Base-by-base conservation (phyloP, 1,284 basidiomycete genomes). In the Ganoderma lucidum region DNA sequence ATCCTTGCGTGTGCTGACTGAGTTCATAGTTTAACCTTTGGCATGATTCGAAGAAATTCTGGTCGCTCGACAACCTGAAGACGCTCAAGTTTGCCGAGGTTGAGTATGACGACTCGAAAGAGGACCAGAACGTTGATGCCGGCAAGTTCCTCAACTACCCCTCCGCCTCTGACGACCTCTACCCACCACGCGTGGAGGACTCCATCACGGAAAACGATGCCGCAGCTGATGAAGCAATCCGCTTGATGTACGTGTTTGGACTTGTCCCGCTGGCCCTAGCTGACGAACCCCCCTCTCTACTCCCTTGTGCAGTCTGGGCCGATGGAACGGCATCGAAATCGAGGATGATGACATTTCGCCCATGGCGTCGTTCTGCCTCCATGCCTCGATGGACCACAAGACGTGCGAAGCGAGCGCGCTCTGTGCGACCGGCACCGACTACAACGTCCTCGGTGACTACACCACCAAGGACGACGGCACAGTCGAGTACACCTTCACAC, bases 21-120 rank as follows among this genome's bases (percentile, higher is more conserved):
- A 23, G 6, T 2, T 15, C n/a, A 30, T 45, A 74, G 66, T 64
- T 73, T 35, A 64, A 72, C 41, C 70, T 65, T n/a, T 66, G 61
- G 61, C 63, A 70, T n/a, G 67, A 71, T n/a, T 55, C 59, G 15
- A 59, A 45, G 28, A 48, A 64, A 8, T 66, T 61, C 28, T 66
- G 64, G 58, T 65, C 66, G 10, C 37, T 66, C 3, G 56, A 65
- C 59, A 66, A 58, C 53, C 44, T 62, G n/a, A 66, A 58, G 19
- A 39, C 28, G 19, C 39, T 32, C 28, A 2, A 41, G 6, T 63
- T 53, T 12, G 2, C 10, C 17, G 62, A 63, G 35, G 28, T 63
- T 10, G 45, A 44, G 35, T 63, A 63, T 30, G 48, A 63, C 62
- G 51, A 63, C 12, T 12, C 41, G 48, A 15, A 63, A 19, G 48